Evolutionary conservation across 352 stramenopile genomes (phyloP).

Genomic region (Aphanomyces stellatus): DNA sequence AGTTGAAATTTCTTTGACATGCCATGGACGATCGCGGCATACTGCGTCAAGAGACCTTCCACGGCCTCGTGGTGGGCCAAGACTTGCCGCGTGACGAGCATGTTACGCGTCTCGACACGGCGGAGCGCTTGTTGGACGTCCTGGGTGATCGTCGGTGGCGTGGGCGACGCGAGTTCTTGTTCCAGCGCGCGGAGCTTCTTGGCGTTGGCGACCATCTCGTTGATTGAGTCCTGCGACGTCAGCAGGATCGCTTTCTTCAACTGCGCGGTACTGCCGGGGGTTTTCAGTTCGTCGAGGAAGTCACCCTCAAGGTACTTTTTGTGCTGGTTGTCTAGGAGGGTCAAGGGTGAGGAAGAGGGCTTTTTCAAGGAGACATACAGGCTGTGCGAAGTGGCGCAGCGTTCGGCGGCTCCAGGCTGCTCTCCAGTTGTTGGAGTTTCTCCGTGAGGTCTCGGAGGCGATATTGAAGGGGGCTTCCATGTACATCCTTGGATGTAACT

Average conservation of each 20-base stretch:
- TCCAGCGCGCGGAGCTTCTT: conserved; percentile 2
- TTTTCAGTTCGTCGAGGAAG: conserved; percentile 8
- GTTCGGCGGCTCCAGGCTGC: conserved; percentile 8
- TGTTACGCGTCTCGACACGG: conserved; percentile 5
- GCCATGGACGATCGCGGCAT: background rate
- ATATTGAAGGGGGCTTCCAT: background rate
- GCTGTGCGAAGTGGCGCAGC: background rate
- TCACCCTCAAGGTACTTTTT: conserved; percentile 3
- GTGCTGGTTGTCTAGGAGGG: conserved; percentile 5
- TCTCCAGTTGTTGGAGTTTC: background rate
- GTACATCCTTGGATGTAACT: background rate
- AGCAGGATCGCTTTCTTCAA: conserved; percentile 15
- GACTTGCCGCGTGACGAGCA: conserved; percentile 5
- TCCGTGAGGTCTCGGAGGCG: conserved; percentile 13
- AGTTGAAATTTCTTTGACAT: conserved; percentile 20
- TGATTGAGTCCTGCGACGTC: background rate
- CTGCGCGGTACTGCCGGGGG: background rate
- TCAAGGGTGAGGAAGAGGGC: background rate
- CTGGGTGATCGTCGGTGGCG: background rate
- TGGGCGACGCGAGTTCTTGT: background rate
- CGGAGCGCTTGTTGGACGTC: background rate
- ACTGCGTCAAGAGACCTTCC: background rate
- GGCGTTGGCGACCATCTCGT: background rate
- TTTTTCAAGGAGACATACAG: background rate
- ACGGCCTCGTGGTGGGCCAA: conserved; percentile 1